These are phyloP conservation scores for Mesembryanthemum crystallinum DNA, from an alignment of 148 eudicot species.

Conservation along the genomic window DNA sequence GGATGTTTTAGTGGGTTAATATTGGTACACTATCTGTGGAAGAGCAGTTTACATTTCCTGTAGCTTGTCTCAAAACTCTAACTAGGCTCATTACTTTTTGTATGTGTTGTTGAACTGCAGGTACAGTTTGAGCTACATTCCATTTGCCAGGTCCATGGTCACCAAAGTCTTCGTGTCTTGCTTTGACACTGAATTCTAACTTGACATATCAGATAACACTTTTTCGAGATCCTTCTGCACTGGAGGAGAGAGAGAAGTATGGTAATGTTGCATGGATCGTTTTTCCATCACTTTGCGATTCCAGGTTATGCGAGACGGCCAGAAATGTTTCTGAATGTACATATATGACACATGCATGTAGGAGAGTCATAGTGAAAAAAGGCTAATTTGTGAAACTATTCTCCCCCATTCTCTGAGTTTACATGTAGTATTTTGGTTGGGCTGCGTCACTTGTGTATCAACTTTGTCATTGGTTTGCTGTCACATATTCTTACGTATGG, in stretches of 20 bases:
- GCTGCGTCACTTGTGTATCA: too few species aligned
- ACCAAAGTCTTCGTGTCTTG: conserved; percentile 63
- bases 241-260: neutral
- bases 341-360: too few species aligned
- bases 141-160: conserved; percentile 72
- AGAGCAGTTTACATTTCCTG: too few species aligned
- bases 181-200: conserved; percentile 75
- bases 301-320: neutral
- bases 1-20: too few species aligned
- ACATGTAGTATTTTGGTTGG: too few species aligned
- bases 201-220: neutral
- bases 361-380: too few species aligned
- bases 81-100: neutral
- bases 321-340: neutral
- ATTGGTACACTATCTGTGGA: too few species aligned
- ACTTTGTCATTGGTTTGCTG: too few species aligned
- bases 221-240: neutral
- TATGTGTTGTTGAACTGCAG: conserved; percentile 38
- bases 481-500: too few species aligned
- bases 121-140: conserved; percentile 86
- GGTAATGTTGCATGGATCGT: neutral
- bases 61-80: neutral
- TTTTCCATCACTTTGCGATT: neutral
- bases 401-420: too few species aligned
- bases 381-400: too few species aligned